Conservation (phyloP, 352 stramenopile genomes). For the Pythium brachiatum region DNA sequence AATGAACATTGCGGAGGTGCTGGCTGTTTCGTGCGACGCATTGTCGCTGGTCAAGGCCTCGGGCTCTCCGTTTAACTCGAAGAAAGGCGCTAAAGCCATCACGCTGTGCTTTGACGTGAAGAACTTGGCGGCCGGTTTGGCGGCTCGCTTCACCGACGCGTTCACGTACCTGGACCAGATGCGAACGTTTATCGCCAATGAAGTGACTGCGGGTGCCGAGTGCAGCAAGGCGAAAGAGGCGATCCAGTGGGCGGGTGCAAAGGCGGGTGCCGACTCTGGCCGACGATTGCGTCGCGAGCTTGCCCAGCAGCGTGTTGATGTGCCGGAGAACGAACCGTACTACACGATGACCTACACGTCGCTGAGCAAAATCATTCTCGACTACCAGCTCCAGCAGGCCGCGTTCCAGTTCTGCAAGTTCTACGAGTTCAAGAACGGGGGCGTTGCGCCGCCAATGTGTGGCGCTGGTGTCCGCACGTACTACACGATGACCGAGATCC, state of each 20-base stretch:
- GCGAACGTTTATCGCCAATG: neutral
- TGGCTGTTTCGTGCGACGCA: neutral
- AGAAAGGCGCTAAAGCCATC: neutral
- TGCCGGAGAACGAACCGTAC: constrained; percentile 2
- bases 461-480: neutral
- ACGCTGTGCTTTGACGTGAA: neutral
- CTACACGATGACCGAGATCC: constrained; percentile 14
- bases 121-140: neutral
- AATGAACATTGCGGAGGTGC: neutral
- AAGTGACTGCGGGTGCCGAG: neutral
- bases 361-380: constrained; percentile 6
- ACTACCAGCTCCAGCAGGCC: constrained; percentile 12
- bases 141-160: neutral
- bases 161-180: neutral
- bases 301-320: neutral
- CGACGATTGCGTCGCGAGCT: too few relatives aligned
- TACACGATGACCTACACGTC: constrained; percentile 13
- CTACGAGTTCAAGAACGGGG: constrained; percentile 18
- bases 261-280: neutral
- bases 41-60: neutral
- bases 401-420: constrained; percentile 23
- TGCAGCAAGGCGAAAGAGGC: neutral
- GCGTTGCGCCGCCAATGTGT: constrained; percentile 6
- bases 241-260: neutral
- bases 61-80: neutral